Conservation (phyloP, 2,329 filamentous ascomycete species). For the Colletotrichum ledebouriae region DNA sequence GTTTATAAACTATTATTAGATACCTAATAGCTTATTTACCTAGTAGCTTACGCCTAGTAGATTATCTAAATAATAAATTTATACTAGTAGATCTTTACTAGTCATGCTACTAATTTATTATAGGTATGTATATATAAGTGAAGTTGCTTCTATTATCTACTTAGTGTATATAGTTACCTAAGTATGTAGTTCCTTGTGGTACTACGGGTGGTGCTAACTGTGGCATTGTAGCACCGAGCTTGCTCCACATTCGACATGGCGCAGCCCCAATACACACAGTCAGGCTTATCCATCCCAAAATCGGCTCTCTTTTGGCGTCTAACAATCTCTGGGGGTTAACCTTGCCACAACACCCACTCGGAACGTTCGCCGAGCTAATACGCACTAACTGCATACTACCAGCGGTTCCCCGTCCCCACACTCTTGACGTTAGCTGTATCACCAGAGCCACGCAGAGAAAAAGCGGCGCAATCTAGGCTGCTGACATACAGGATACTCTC, state of each 20-base stretch:
- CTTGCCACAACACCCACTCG: conserved; percentile 22
- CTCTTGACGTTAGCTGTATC: conserved; percentile 22
- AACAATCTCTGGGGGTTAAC: conserved; percentile 8
- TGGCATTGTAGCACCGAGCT: background rate
- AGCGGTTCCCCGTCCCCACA: conserved; percentile 19
- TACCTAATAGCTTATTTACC: too few species aligned
- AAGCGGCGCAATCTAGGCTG: conserved; percentile 16
- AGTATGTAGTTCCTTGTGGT: too few species aligned
- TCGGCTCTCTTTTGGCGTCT: background rate
- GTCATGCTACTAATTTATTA: too few species aligned
- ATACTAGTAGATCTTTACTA: too few species aligned
- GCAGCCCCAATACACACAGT: background rate
- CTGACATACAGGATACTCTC: conserved; percentile 15
- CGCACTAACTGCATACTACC: conserved; percentile 3
- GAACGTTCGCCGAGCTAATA: conserved; percentile 32
- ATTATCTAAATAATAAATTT: too few species aligned
- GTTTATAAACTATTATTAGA: too few species aligned
- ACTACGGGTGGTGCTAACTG: too few species aligned
- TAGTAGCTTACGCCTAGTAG: too few species aligned
- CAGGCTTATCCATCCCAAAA: conserved; percentile 9
- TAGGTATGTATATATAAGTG: too few species aligned
- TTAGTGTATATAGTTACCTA: too few species aligned
- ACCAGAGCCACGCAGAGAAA: conserved; percentile 28
- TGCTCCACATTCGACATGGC: background rate
- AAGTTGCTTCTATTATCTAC: too few species aligned